These are phyloP conservation scores for Chloranthus sessilifolius DNA, from an alignment of 164 flowering plant species.

Conservation along the genomic window DNA sequence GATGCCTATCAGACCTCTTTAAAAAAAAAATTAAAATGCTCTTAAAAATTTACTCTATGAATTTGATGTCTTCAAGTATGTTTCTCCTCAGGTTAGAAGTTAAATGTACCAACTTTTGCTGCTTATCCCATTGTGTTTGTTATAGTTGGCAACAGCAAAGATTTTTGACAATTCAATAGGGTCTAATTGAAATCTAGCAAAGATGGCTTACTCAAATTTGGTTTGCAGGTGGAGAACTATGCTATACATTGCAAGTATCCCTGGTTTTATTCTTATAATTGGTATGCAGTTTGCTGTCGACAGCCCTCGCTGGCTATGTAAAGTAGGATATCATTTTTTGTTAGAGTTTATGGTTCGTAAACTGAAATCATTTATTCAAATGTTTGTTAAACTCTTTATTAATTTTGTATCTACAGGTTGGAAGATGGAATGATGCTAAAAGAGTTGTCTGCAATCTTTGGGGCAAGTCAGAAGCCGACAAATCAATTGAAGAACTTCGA, in stretches of 20 bases:
- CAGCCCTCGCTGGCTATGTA: slow-evolving; percentile 92
- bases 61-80: no score
- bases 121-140: no score
- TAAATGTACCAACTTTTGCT: no score
- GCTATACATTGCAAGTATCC: slow-evolving; percentile 64
- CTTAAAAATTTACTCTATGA: no score
- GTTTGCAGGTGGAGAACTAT: slow-evolving; percentile 77
- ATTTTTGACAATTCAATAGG: no score
- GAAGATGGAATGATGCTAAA: slow-evolving; percentile 55
- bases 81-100: no score
- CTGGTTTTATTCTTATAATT: slow-evolving; percentile 53
- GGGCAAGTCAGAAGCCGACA: slow-evolving; percentile 66
- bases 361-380: not conserved
- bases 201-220: no score
- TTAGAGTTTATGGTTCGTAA: not conserved
- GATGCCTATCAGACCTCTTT: no score
- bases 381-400: not conserved
- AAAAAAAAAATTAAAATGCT: no score
- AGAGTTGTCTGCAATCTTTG: slow-evolving; percentile 49
- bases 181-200: no score
- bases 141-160: no score
- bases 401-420: slow-evolving; percentile 38
- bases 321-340: slow-evolving; percentile 33
- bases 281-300: slow-evolving; percentile 92
- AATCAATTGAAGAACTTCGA: slow-evolving; percentile 60